These are phyloP conservation scores for Schoenoplectus tabernaemontani DNA, from an alignment of 202 grass and related monocot species.

Conservation along the genomic window DNA sequence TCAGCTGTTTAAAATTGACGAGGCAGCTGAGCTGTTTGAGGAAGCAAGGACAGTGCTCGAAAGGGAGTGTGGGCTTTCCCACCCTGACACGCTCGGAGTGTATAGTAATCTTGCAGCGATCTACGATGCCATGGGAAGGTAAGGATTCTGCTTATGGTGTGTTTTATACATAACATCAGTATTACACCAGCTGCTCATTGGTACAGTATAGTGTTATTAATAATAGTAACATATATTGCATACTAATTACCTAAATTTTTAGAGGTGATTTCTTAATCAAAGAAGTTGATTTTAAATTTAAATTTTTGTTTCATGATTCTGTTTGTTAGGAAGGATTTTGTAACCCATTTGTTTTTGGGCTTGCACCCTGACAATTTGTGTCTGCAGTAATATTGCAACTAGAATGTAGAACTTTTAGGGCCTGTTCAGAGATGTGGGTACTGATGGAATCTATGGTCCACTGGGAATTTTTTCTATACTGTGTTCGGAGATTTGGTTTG, in stretches of 20 bases:
- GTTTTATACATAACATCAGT: neutral
- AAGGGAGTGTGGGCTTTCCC: slow-evolving; percentile 63
- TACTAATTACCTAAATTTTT: neutral
- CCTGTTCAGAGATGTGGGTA: too few species aligned
- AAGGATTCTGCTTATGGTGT: neutral
- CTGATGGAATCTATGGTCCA: too few species aligned
- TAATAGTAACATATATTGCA: neutral
- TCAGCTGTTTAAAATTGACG: slow-evolving; percentile 96
- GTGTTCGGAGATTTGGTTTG: too few species aligned
- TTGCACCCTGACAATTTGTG: neutral
- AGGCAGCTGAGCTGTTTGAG: slow-evolving; percentile 90
- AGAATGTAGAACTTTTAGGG: neutral
- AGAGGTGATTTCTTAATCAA: neutral
- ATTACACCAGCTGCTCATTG: neutral
- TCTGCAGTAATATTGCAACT: neutral
- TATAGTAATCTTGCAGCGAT: slow-evolving; percentile 97
- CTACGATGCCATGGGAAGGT: slow-evolving; percentile 99
- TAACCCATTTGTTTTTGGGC: neutral
- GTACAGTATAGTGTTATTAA: neutral
- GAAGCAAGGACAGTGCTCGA: slow-evolving; percentile 83
- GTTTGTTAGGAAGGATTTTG: neutral
- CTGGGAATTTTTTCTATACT: too few species aligned
- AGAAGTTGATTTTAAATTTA: neutral
- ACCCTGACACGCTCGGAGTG: slow-evolving; percentile 86
- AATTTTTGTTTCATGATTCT: neutral